These are phyloP conservation scores for Eutypella sp. DNA, from an alignment of 2,329 filamentous ascomycete species.

Conservation along the genomic window DNA sequence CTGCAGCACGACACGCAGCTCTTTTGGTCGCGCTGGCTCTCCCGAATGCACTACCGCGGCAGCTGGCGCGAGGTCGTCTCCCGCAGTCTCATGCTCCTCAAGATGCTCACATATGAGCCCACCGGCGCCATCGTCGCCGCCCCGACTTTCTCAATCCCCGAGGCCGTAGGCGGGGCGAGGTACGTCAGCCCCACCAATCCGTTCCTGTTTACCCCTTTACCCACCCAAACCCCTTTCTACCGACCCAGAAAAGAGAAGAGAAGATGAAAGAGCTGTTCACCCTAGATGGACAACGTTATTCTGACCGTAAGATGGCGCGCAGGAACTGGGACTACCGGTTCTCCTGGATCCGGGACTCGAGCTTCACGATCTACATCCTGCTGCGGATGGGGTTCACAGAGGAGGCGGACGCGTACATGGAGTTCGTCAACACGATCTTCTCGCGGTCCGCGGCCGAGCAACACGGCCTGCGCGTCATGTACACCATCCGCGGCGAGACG, in stretches of 20 bases:
- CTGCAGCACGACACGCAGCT: conserved; percentile 65
- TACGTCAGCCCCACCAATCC: conserved; percentile 15
- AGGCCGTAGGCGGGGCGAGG: conserved; percentile 62
- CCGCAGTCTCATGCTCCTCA: conserved; percentile 68
- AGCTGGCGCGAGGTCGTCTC: conserved; percentile 68
- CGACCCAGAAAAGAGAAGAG: too few relatives aligned
- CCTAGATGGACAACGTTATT: background rate
- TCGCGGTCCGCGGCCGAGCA: conserved; percentile 54
- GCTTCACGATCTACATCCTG: conserved; percentile 74
- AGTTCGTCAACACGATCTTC: conserved; percentile 70
- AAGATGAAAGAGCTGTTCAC: too few relatives aligned
- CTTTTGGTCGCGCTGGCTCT: conserved; percentile 72
- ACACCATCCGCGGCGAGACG: conserved; percentile 69
- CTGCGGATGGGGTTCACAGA: conserved; percentile 70
- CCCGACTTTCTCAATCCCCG: conserved; percentile 72
- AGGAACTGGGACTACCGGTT: conserved; percentile 71
- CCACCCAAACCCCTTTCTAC: background rate
- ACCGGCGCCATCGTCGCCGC: conserved; percentile 74
- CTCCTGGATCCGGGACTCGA: conserved; percentile 73
- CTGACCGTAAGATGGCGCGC: conserved; percentile 4
- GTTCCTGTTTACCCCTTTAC: background rate
- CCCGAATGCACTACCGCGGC: conserved; percentile 64
- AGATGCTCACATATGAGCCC: conserved; percentile 72
- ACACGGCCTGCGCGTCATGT: conserved; percentile 72
- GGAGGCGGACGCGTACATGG: conserved; percentile 74